Base-by-base conservation (phyloP, 106 monocot genomes). In the Phalaenopsis aphrodite region DNA sequence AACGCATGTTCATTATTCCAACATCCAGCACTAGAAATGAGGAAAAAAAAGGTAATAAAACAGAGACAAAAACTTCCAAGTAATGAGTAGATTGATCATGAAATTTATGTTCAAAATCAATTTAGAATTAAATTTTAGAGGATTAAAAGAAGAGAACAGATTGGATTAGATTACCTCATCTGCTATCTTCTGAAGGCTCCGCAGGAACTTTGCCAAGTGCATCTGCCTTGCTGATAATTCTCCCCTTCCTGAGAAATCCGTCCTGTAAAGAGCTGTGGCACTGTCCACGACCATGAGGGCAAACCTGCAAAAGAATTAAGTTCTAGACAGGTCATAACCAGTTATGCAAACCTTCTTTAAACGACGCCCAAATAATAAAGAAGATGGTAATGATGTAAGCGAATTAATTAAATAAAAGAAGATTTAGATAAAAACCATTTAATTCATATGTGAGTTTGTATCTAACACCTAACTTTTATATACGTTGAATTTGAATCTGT, bases 221-320 rank as follows among this genome's bases (percentile, higher is more conserved):
- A 93, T 93, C 76, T 93, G 92, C 58, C 92, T 88, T 52, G 92
- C 92, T 18, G 92, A 93, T 38, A 93, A 61, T 76, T 93, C 92
- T 80, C 89, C 92, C 79, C 92, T 85, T 79, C 92, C 92, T 58
- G 92, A 89, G 72, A 92, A 92, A 86, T 92, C 92, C 41, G 89
- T 89, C 79, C 92, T 81, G 75, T 89, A 92, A 56, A 89, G 82
- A 47, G 92, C 92, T 41, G 89, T 92, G 46, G 92, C 92, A 75
- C 89, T 92, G 83, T 92, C 92, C 55, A 92, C 88, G 77, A 92
- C 84, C 92, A 93, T 88, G 49, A 93, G 88, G 78, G 89, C 89
- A 85, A 93, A 93, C 88, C 92, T 90, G 42, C 61, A 64, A 55
- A 58, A 61, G 65, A 43, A 42, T 74, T 5, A 9, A 74, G 74